Evolutionary conservation across 139 green algal species (phyloP), one percentile per base, ranked within the genome.

Genomic region (Coelastrella sp.): DNA sequence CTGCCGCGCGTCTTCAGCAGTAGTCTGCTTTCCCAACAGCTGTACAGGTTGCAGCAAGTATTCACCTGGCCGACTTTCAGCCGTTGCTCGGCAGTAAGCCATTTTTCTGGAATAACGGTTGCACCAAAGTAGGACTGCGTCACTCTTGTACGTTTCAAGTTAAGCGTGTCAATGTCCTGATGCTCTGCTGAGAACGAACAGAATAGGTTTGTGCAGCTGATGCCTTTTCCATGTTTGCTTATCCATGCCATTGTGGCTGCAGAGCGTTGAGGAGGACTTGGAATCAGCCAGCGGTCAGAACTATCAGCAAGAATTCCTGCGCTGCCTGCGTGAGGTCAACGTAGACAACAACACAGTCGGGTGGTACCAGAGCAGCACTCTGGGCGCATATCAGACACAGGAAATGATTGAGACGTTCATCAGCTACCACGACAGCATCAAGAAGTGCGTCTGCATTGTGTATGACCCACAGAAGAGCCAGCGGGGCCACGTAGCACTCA

Each of bases 321-420:
- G 97, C 19, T 99, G 97, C 92, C 90, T 99, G 86, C 93, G 98
- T 6, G 98, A 99, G 87, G 96, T 99, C 73, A 99, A 99, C 87
- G 97, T 98, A 3, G 98, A 99, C 92, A 99, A 99, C 95, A 99
- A 99, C 96, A 99, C 96, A n/a, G 97, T 99, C 0, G 98, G 98
- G 58, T 99, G 98, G 98, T 99, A 99, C 92, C 97, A 99, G 91
- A 96, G 93, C 10, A 96, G 95, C 22, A 94, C 94, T 64, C 78
- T 98, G 83, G 96, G 96, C 58, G 94, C 91, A 32, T 98, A 96
- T 94, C 95, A 99, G 82, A 99, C 97, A 20, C 88, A 98, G 74
- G 98, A 99, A 90, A 95, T 99, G 20, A 98, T 99, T 86, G 97
- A 99, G 89, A 99, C 98, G 0, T 99, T 99, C 92, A 91, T 99